A percentile compares a stretch with the other conserved stretches of the same genome.
phyloP scores from a whole-genome alignment of 192 early-diverging fungal genomes.

The Irineochytrium annulatum region DNA sequence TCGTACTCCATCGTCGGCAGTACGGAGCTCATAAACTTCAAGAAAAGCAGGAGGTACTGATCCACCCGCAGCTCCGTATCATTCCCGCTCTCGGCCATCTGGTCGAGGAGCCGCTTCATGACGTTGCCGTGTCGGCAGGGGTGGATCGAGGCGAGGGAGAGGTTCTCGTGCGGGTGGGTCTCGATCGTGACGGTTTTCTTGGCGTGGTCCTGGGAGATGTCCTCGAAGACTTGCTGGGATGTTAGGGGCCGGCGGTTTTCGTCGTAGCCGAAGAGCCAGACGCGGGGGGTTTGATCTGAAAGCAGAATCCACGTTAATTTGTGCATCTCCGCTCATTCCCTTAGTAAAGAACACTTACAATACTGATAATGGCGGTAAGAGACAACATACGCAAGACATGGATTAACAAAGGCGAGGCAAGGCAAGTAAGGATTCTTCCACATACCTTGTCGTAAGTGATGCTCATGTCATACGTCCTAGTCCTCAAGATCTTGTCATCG shows the following conservation, averaged over 20 bases:
- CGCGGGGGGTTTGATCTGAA: conserved; percentile 97
- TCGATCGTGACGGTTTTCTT: conserved; percentile 99
- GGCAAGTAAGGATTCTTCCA: too few relatives aligned
- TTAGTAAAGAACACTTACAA: too few relatives aligned
- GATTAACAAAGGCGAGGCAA: too few relatives aligned
- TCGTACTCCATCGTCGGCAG: conserved; percentile 98
- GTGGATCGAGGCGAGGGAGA: conserved; percentile 91
- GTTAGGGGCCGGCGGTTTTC: conserved; percentile 81
- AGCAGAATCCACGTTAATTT: too few relatives aligned
- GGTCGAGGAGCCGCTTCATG: conserved; percentile 93
- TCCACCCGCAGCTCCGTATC: conserved; percentile 83
- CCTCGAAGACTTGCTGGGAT: conserved; percentile 90
- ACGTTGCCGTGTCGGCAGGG: conserved; percentile 98
- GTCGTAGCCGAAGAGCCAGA: conserved; percentile 97
- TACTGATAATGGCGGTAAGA: too few relatives aligned
- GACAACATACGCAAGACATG: too few relatives aligned
- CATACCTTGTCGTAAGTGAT: conserved; percentile 99
- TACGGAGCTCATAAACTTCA: conserved; percentile 97
- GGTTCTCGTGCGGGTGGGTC: conserved; percentile 84
- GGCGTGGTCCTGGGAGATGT: conserved; percentile 97
- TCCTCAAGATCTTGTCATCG: conserved; percentile 46
- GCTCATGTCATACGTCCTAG: conserved; percentile 90
- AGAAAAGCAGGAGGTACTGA: conserved; percentile 91
- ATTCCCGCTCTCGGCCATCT: conserved; percentile 60
- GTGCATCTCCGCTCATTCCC: too few relatives aligned